Conservation (phyloP, 202 grass and related monocot genomes). For the Brachypodium distachyon region DNA sequence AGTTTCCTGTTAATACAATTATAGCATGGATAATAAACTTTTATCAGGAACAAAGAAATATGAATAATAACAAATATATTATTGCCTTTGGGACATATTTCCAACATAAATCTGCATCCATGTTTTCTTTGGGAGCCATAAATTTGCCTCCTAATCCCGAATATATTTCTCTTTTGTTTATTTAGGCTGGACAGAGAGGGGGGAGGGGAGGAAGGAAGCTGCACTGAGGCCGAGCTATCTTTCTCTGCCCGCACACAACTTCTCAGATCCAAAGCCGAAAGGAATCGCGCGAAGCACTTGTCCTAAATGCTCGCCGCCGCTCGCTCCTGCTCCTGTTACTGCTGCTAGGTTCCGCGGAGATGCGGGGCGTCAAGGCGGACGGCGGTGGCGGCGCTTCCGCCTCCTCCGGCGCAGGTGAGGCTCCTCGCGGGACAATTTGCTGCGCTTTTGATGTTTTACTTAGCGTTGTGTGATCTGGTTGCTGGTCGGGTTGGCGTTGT, state of each 20-base stretch:
- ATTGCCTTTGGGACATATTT: too few relatives aligned
- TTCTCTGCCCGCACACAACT: slow-evolving; percentile 9
- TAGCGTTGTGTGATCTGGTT: slow-evolving; percentile 3
- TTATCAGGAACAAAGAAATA: too few relatives aligned
- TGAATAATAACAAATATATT: too few relatives aligned
- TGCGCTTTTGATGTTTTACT: neutral
- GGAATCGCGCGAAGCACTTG: slow-evolving; percentile 18
- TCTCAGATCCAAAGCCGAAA: slow-evolving; percentile 43
- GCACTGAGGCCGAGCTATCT: slow-evolving; percentile 26
- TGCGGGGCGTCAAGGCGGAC: slow-evolving; percentile 37
- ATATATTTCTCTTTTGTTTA: slow-evolving; percentile 21
- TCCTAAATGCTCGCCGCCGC: slow-evolving; percentile 20
- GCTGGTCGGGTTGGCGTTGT: neutral
- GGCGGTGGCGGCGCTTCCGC: slow-evolving; percentile 22
- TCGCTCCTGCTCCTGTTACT: neutral
- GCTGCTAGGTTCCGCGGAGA: slow-evolving; percentile 27
- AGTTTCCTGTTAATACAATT: too few relatives aligned
- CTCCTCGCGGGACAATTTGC: slow-evolving; percentile 9
- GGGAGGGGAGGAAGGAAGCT: neutral
- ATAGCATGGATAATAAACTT: too few relatives aligned
- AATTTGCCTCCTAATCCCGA: slow-evolving; percentile 8
- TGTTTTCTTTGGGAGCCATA: neutral
- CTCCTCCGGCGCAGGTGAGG: slow-evolving; percentile 34
- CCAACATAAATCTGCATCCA: neutral
- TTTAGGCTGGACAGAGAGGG: neutral